Conservation (phyloP, 495 filamentous ascomycete genomes). For the Penicillium tannophilum region DNA sequence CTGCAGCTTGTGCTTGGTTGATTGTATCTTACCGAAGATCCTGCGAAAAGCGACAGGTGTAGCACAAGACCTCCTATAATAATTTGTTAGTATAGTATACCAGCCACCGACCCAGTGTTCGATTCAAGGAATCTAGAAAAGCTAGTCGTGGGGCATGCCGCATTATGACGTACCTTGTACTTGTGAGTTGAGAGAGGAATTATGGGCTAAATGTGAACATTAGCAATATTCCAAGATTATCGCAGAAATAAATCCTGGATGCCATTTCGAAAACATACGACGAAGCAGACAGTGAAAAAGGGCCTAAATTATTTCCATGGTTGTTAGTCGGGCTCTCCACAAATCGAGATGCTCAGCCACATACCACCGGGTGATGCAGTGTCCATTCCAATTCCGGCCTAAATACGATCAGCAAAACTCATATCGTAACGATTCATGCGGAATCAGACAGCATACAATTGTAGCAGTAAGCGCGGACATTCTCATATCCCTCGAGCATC, state of each 20-base stretch:
- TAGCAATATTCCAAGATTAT: neutral
- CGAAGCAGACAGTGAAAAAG: slow-evolving; percentile 57
- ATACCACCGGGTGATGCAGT: slow-evolving; percentile 55
- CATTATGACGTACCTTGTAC: slow-evolving; percentile 41
- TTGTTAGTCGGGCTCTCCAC: slow-evolving; percentile 18
- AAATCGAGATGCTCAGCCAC: slow-evolving; percentile 14
- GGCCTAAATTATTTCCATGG: slow-evolving; percentile 34
- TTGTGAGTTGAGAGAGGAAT: slow-evolving; percentile 54
- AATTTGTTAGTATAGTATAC: slow-evolving; percentile 19
- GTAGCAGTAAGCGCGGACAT: slow-evolving; percentile 56
- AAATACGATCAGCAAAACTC: slow-evolving; percentile 1
- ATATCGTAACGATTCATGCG: neutral
- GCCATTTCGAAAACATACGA: slow-evolving; percentile 40
- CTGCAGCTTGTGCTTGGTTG: neutral
- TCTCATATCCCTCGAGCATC: slow-evolving; percentile 55
- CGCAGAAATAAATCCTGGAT: neutral
- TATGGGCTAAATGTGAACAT: slow-evolving; percentile 36
- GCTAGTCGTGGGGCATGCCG: neutral
- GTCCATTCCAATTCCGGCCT: slow-evolving; percentile 56
- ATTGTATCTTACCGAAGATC: slow-evolving; percentile 48
- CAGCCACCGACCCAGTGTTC: neutral
- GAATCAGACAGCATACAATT: slow-evolving; percentile 46
- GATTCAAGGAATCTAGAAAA: neutral
- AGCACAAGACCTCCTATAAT: slow-evolving; percentile 51
- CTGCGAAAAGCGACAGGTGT: slow-evolving; percentile 56